Evolutionary conservation across 208 protist species (phyloP), one percentile per base, ranked within the genome.

Genomic region (Herpetomonas muscarum): DNA sequence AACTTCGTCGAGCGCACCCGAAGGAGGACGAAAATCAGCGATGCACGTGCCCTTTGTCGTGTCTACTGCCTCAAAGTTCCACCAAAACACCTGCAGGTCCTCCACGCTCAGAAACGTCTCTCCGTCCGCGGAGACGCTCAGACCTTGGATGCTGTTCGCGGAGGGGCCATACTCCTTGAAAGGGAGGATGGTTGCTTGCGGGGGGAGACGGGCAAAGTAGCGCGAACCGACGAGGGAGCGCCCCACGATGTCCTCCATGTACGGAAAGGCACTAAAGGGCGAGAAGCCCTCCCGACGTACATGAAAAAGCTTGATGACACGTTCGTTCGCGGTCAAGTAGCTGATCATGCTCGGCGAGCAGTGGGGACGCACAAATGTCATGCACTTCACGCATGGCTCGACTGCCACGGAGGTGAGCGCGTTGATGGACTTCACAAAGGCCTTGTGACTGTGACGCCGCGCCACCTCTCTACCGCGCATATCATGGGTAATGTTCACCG

Each of bases 21-120:
- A 90, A 13, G 67, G 53, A 12, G 85, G 85, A 0, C 75, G 70
- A 4, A 80, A 77, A 28, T 92, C 85, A 5, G 78, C 75, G 31
- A 94, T 88, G 65, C 84, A 90, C 0, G 73, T 75, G 0, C 71
- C 81, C 55, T 86, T 92, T 1, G 79, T 87, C 2, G 74, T 70
- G 55, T 85, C 83, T 1, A 46, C 64, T 25, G 82, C 59, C 66
- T 91, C 88, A 30, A 94, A 70, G 62, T 85, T 64, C 83, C 88
- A 94, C 85, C 84, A 94, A 55, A 90, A 92, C 10, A 94, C 84
- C 41, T 94, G 81, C 60, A 94, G 63, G 61, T 94, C 88, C 69
- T 94, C 84, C 15, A 84, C 73, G 50, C 80, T 92, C 61, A 94
- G 74, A 61, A 94, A 94, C 1, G 88, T 92, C 44, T 89, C 66